Conservation (phyloP, 78 protist species). For the Cyanophora paradoxa region DNA sequence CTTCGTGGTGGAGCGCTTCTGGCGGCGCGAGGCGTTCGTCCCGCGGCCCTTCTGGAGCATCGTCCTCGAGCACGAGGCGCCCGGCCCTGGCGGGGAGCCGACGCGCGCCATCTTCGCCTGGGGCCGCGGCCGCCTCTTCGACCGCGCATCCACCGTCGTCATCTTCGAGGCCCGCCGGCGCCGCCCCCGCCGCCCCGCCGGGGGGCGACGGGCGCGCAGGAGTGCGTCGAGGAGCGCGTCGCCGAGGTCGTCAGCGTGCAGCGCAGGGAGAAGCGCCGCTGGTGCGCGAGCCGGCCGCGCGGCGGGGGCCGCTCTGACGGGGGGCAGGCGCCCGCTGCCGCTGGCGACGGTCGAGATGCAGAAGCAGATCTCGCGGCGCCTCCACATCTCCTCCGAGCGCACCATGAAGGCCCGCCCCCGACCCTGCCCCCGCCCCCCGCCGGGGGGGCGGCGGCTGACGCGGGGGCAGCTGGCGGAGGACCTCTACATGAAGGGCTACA, state of each 20-base stretch:
- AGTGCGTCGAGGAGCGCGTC: slow-evolving; percentile 9
- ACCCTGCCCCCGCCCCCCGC: not conserved
- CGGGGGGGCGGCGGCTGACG: too few species aligned
- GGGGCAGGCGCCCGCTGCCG: slow-evolving; percentile 82
- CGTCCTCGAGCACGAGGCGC: too few species aligned
- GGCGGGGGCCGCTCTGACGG: not conserved
- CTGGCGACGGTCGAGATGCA: slow-evolving; percentile 89
- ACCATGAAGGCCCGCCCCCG: slow-evolving; percentile 20
- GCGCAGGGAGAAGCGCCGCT: not conserved
- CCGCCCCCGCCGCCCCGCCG: not conserved
- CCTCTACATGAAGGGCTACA: slow-evolving; percentile 77
- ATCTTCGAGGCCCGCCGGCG: slow-evolving; percentile 21
- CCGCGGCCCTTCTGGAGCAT: slow-evolving; percentile 77
- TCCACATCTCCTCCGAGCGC: slow-evolving; percentile 62
- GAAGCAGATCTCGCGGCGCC: slow-evolving; percentile 59
- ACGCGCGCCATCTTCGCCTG: slow-evolving; percentile 37
- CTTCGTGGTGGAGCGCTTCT: slow-evolving; percentile 86
- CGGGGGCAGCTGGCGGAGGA: slow-evolving; percentile 81
- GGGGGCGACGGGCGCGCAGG: not conserved
- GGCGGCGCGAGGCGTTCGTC: slow-evolving; percentile 49
- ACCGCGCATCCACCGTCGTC: not conserved
- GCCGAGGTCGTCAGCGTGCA: slow-evolving; percentile 4
- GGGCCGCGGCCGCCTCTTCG: slow-evolving; percentile 37
- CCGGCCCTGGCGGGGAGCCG: too few species aligned
- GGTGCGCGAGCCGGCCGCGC: not conserved